Evolutionary conservation across 164 flowering plant species (phyloP), one percentile per base, ranked within the genome.

Genomic region (Stephania japonica): DNA sequence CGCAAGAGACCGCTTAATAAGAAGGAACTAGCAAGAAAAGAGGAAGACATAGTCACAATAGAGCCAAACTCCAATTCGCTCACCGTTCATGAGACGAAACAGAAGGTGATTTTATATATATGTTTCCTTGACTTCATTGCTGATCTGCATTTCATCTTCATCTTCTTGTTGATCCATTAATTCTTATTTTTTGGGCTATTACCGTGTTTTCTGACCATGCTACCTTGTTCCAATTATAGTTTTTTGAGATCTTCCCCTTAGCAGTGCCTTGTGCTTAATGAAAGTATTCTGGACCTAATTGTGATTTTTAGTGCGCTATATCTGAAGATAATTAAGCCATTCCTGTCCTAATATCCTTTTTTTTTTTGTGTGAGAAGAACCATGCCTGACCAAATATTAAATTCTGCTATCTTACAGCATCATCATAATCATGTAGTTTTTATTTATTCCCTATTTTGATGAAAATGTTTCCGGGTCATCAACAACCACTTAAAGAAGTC

Each of bases 1-100:
- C 87, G 98, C 42, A 93, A 93, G 85, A 87, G 98, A 61, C 97
- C 98, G 16, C 81, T 91, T 8, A 93, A 93, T 78, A 88, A 85
- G 77, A 91, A 83, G 81, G 98, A 93, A 72, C 59, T 86, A n/a
- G 61, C 86, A 38, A 91, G 84, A 81, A 91, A 90, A 53, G 98
- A 93, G 80, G 89, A 93, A 74, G 98, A 93, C 80, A 86, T 93
- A 62, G 80, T 91, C 38, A 83, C 87, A 61, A 86, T 85, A 50
- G 90, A 87, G 71, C 73, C 89, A 59, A 62, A 79, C 74, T 80
- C 87, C 63, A 89, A 86, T 80, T 80, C 65, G 73, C 85, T 93
- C n/a, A 87, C 88, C 23, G 98, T 93, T 78, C 97, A 91, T 80
- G 98, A 93, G 78, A 88, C 87, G 32, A 91, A 91, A 82, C 86